Evolutionary conservation across 768 basidiomycete genomes (phyloP), one percentile per base, ranked within the genome.

Genomic region (Termitomyces sp.): DNA sequence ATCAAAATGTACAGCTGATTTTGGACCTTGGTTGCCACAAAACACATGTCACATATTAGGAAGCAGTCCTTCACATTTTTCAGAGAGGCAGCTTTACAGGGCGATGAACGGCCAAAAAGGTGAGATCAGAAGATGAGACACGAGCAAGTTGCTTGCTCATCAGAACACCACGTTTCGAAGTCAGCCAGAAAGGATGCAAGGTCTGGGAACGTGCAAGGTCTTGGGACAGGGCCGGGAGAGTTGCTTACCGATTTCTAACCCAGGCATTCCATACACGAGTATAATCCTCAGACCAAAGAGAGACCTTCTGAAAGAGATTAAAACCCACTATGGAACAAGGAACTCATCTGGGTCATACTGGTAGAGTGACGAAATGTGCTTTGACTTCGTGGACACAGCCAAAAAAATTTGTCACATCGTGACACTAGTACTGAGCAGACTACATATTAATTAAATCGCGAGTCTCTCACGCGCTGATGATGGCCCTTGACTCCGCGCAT

Each of bases 391-490:
- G n/a, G n/a, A n/a, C n/a, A 26, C 9, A 9, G 5, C 32, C 14
- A 36, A 2, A 41, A 41, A 20, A 41, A 41, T 9, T 46, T 52
- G 51, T 52, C 38, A 52, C 52, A 41, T 10, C 13, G 28, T 44
- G 50, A 59, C 40, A 30, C 28, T n/a, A n/a, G n/a, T n/a, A n/a
- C n/a, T n/a, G n/a, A n/a, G n/a, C n/a, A n/a, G n/a, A n/a, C n/a
- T n/a, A n/a, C n/a, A n/a, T n/a, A 50, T 51, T 26, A 50, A 51
- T 36, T 24, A 9, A 35, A 44, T 24, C 11, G 20, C 18, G 20
- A 22, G 13, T n/a, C 11, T 44, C 22, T 44, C 32, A 20, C 59
- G 56, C 63, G 61, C 62, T 55, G 46, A 35, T 57, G 54, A 57
- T 50, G 60, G 26, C 53, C 7, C 47, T 56, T 61, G 60, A 57